Percentiles rank a stretch among this genome's conserved stretches.
phyloP scores from a whole-genome alignment of 2,329 filamentous ascomycete genomes.

The Cladophialophora carrionii region DNA sequence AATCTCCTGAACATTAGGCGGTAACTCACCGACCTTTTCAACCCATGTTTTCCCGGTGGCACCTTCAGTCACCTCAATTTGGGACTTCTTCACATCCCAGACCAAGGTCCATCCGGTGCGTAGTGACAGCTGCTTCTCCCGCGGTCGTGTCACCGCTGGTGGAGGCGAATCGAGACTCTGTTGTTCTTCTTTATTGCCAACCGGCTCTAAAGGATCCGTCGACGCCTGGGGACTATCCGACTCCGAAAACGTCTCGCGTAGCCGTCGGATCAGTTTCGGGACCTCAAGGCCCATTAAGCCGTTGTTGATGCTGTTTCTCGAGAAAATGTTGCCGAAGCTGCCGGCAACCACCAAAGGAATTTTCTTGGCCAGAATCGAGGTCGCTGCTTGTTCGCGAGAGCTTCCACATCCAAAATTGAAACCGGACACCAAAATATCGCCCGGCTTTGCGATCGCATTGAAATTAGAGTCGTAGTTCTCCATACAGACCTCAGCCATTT shows the following conservation, averaged over 20 bases:
- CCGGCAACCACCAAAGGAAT: constrained; percentile 80
- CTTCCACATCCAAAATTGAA: constrained; percentile 88
- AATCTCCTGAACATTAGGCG: constrained; percentile 84
- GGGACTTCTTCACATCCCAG: constrained; percentile 77
- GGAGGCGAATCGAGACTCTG: constrained; percentile 56
- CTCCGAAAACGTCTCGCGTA: constrained; percentile 49
- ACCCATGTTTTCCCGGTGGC: constrained; percentile 70
- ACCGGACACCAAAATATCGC: constrained; percentile 81
- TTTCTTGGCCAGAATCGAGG: constrained; percentile 77
- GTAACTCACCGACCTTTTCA: constrained; percentile 79
- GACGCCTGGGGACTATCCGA: constrained; percentile 41
- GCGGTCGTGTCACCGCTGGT: constrained; percentile 48
- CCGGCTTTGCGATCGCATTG: constrained; percentile 61
- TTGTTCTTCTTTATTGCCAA: constrained; percentile 43
- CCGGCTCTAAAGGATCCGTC: constrained; percentile 54
- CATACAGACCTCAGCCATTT: constrained; percentile 91
- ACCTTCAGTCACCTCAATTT: constrained; percentile 72
- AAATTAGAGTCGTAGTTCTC: constrained; percentile 86
- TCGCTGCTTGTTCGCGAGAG: constrained; percentile 84
- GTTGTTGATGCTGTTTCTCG: constrained; percentile 58
- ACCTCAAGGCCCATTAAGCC: constrained; percentile 47
- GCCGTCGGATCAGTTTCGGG: constrained; percentile 43
- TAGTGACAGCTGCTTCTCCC: constrained; percentile 64
- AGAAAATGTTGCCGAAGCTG: constrained; percentile 84
- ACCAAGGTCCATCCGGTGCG: constrained; percentile 80